Conservation (phyloP, 2,329 filamentous ascomycete species). For the Reticulascus tulasneorum region DNA sequence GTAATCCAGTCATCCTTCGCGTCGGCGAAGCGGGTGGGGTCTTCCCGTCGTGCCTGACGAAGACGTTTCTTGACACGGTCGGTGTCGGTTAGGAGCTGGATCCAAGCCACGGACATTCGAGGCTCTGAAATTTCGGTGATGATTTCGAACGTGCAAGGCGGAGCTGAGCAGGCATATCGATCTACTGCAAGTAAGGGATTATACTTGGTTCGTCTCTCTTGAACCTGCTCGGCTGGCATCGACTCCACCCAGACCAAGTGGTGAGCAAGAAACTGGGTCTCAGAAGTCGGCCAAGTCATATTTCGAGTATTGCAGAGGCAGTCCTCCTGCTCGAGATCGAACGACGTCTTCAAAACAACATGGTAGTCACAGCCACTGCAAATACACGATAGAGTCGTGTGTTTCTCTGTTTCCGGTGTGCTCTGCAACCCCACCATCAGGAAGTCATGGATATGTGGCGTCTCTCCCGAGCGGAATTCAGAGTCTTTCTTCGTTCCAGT, state of each 20-base stretch:
- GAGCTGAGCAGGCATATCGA: slow-evolving; percentile 32
- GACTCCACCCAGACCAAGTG: slow-evolving; percentile 32
- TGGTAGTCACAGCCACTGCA: slow-evolving; percentile 38
- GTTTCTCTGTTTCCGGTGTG: slow-evolving; percentile 19
- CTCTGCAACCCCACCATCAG: slow-evolving; percentile 37
- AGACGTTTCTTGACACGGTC: slow-evolving; percentile 38
- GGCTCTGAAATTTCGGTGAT: slow-evolving; percentile 46
- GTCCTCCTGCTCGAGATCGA: slow-evolving; percentile 23
- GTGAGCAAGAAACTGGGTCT: slow-evolving; percentile 33
- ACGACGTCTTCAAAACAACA: slow-evolving; percentile 34
- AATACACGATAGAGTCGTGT: slow-evolving; percentile 29
- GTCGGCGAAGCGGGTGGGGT: slow-evolving; percentile 45
- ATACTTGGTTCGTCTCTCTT: no score
- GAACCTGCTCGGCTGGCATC: slow-evolving; percentile 17
- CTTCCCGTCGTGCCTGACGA: slow-evolving; percentile 32
- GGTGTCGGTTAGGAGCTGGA: slow-evolving; percentile 41
- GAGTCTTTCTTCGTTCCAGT: no score
- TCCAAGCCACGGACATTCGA: slow-evolving; percentile 39
- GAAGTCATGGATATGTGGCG: slow-evolving; percentile 30
- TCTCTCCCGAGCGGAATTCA: not conserved
- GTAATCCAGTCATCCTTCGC: slow-evolving; percentile 35
- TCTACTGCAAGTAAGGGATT: slow-evolving; percentile 22
- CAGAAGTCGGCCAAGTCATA: slow-evolving; percentile 30
- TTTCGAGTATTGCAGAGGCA: slow-evolving; percentile 24
- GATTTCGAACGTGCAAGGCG: slow-evolving; percentile 37